Evolutionary conservation across 2,329 filamentous ascomycete genomes (phyloP), one percentile per base, ranked within the genome.

Genomic region (Microdochium bolleyi): DNA sequence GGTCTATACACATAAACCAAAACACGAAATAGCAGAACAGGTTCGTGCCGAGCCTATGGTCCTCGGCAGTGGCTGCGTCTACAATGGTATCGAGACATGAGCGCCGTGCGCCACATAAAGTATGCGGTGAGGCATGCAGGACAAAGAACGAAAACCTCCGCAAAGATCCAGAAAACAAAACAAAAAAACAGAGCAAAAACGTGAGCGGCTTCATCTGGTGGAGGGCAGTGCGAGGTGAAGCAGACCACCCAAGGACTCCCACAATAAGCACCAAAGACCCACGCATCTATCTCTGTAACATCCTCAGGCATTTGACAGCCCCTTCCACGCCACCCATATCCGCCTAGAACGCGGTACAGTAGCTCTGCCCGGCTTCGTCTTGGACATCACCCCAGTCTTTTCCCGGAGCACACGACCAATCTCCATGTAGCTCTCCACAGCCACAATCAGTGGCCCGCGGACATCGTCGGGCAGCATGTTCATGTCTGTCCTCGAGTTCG

Each of bases 371-470:
- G 54, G 60, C 44, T 57, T 59, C 19, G 54, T 58, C n/a, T 56
- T 55, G 2, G 58, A 61, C 22, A 54, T 56, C 9, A 56, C 54
- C 4, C 57, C 57, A 9, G 51, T 60, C 48, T 55, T 58, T 49
- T 76, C 70, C 52, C 72, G 67, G 24, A 88, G 61, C n/a, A 84
- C 80, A 44, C 83, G 69, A 14, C 84, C 86, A 62, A 89, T 89
- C 63, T 88, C 84, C 80, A 89, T 86, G 61, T 89, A 89, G 57
- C 84, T 88, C 65, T 89, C 85, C 0, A 89, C 83, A 1, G 84
- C 85, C 4, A 88, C 84, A 13, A 83, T 73, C 63, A 89, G 81
- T 0, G 84, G 82, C 0, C 79, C 83, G 57, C 81, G 74, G 0
- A 80, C 82, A 60, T 84, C 77, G 0, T 55, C 49, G 0, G 87